Conservation (phyloP, 441 rosid genomes). For the Pelargonium cotyledonis region DNA sequence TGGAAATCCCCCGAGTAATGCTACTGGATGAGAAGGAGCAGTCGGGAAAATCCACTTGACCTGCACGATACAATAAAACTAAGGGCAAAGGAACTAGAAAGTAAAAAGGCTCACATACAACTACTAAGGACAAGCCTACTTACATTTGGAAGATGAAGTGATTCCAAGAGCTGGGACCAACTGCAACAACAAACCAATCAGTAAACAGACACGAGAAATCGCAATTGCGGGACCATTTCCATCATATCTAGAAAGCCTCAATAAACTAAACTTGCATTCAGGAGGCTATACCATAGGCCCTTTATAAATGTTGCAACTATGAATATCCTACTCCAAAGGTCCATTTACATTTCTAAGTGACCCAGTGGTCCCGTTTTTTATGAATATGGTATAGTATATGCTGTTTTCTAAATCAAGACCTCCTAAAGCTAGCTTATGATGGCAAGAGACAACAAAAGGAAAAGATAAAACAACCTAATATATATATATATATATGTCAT, state of each 20-base stretch:
- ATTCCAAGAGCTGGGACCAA: conserved; percentile 85
- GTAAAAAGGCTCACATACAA: background rate
- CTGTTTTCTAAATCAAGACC: conserved; percentile 25
- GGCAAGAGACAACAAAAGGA: conserved; percentile 26
- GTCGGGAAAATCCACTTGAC: conserved; percentile 98
- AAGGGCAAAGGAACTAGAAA: background rate
- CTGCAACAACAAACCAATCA: conserved; percentile 35
- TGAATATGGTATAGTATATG: conserved; percentile 27
- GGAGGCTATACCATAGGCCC: background rate
- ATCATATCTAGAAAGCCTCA: background rate
- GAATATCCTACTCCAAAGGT: conserved; percentile 27
- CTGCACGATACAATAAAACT: conserved; percentile 30
- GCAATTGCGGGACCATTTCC: conserved; percentile 15
- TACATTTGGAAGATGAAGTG: conserved; percentile 89
- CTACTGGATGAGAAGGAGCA: conserved; percentile 79
- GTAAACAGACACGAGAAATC: conserved; percentile 8
- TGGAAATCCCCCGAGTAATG: conserved; percentile 80
- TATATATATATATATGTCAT: conserved; percentile 19
- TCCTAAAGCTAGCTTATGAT: conserved; percentile 25
- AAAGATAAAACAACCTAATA: conserved; percentile 22
- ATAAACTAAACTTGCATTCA: conserved; percentile 4
- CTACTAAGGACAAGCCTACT: conserved; percentile 21
- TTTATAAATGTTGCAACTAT: background rate
- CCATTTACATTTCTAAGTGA: conserved; percentile 15
- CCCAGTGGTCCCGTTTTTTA: conserved; percentile 30